These are phyloP conservation scores for Centella asiatica DNA, from an alignment of 129 eudicot genomes.

Conservation along the genomic window DNA sequence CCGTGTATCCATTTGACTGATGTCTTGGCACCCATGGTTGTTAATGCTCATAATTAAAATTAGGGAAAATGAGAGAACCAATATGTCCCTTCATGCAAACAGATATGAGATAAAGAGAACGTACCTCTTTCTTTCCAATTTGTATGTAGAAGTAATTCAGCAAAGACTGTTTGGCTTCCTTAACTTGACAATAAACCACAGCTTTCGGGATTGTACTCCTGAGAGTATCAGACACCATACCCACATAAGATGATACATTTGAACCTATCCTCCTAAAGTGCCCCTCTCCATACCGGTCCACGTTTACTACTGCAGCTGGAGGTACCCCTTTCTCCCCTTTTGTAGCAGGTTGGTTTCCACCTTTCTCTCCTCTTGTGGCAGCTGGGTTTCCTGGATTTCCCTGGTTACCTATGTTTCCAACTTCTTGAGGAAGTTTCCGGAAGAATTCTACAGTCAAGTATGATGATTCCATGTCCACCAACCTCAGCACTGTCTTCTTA, in stretches of 20 bases:
- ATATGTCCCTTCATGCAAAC: neutral
- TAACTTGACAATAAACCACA: conserved; percentile 89
- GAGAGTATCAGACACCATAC: conserved; percentile 73
- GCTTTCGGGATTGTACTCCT: conserved; percentile 84
- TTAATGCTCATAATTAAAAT: no score
- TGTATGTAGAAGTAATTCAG: conserved; percentile 72
- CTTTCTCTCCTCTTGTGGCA: conserved; percentile 22
- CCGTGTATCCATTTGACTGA: no score
- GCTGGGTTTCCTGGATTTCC: conserved; percentile 3
- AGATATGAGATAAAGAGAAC: neutral
- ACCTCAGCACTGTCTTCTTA: conserved; percentile 67
- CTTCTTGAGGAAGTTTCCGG: conserved; percentile 84
- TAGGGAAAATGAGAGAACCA: no score
- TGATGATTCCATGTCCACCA: conserved; percentile 97
- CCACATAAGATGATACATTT: conserved; percentile 73
- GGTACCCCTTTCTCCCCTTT: conserved; percentile 17
- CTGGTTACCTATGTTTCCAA: conserved; percentile 29
- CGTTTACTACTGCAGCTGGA: conserved; percentile 24
- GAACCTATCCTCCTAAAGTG: conserved; percentile 92
- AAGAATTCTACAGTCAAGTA: conserved; percentile 93
- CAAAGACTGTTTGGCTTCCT: conserved; percentile 72
- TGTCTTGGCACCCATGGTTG: no score
- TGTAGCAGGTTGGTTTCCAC: conserved; percentile 34
- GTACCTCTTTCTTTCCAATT: conserved; percentile 88
- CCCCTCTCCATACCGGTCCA: conserved; percentile 69